Base-by-base conservation (phyloP, 2,329 filamentous ascomycete species). In the Ophiostoma australiae region DNA sequence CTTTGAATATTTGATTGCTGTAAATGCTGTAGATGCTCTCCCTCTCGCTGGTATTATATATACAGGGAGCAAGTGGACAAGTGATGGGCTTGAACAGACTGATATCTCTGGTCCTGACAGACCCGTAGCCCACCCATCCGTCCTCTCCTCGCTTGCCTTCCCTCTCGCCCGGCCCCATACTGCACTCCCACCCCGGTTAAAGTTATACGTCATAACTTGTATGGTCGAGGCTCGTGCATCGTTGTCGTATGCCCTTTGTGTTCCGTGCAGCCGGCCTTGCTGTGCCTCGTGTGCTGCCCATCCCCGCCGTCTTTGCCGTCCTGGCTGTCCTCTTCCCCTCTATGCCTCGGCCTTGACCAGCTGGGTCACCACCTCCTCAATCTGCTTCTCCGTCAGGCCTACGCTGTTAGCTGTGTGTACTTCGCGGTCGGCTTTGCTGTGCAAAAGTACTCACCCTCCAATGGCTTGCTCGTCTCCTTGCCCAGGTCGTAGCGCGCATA, bases 401-500 rank as follows among this genome's bases (percentile, higher is more conserved):
- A 66, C 10, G 33, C 1, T 20, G 39, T 71, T 58, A 70, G 68
- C 23, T 55, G 5, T 27, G 13, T 52, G 13, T 4, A 27, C 17
- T 61, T n/a, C 4, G 6, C 63, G 15, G 17, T 4, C 3, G 17
- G 1, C 27, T 15, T 27, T 10, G n/a, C n/a, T 44, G 5, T 39
- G 11, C 23, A 23, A 31, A 1, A 37, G 17, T 27, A 61, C 69
- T 8, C 76, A 80, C 86, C 80, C 76, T 88, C 85, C 77, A 89
- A 81, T 75, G 84, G 83, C 77, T 85, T 81, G 77, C 82, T 83
- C 79, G 83, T 86, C 80, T 89, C 86, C 75, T 81, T 81, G 73
- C 86, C 86, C 71, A 86, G 82, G 58, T 87, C 94, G 80, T 96
- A 99, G 89, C 95, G 87, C 76, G 94, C 94, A 81, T 91, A 98